phyloP scores from a whole-genome alignment of 805 yeast genomes.

The Maudiozyma serrabonitensis region DNA sequence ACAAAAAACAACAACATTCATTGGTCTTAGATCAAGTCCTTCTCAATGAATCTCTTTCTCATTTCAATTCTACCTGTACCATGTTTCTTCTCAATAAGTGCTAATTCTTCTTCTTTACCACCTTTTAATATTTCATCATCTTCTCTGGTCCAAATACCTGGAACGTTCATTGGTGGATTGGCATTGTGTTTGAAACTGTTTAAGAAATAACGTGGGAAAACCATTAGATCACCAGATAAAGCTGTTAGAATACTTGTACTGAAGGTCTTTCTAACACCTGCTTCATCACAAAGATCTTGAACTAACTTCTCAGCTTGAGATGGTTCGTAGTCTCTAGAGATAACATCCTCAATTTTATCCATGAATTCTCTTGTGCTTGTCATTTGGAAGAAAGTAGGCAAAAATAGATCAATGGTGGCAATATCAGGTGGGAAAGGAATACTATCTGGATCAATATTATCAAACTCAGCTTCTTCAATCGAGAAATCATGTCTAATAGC shows the following conservation, averaged over 20 bases:
- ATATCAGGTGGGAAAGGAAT: conserved; percentile 29
- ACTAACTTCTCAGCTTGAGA: conserved; percentile 37
- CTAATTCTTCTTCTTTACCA: conserved; percentile 29
- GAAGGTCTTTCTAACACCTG: conserved; percentile 35
- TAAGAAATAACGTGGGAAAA: conserved; percentile 35
- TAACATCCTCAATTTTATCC: conserved; percentile 31
- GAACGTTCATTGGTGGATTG: conserved; percentile 35
- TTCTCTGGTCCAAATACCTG: conserved; percentile 39
- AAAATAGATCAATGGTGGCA: conserved; percentile 24
- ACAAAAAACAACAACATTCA: neutral
- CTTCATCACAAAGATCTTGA: conserved; percentile 32
- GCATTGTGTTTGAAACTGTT: conserved; percentile 32
- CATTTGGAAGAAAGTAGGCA: conserved; percentile 27
- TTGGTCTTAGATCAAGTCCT: conserved; percentile 21
- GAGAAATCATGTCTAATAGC: conserved; percentile 26
- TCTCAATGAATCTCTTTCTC: conserved; percentile 33
- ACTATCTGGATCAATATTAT: conserved; percentile 21
- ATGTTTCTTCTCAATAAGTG: conserved; percentile 30
- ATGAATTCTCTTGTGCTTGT: conserved; percentile 25
- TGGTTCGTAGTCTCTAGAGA: conserved; percentile 32
- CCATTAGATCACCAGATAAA: conserved; percentile 36
- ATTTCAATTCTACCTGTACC: conserved; percentile 34
- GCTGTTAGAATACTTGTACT: conserved; percentile 35
- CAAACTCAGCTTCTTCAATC: conserved; percentile 23
- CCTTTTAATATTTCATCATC: conserved; percentile 33